Base-by-base conservation (phyloP, 1,284 basidiomycete species). In the Boletus holoroseus region DNA sequence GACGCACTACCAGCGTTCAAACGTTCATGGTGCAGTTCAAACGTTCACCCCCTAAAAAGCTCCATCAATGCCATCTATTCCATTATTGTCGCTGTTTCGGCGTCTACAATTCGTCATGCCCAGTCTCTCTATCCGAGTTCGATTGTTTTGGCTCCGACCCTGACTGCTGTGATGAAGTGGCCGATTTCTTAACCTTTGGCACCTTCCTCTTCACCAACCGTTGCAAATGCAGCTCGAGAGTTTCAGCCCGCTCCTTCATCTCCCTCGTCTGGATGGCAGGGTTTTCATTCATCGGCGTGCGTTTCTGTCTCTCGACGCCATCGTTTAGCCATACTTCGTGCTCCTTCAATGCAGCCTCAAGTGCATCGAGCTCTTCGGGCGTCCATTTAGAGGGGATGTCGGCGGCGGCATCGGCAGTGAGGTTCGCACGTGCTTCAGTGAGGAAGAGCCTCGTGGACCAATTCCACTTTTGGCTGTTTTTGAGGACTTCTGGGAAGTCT, bases 361-460 rank as follows among this genome's bases (percentile, higher is more conserved):
- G 79, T 5, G 64, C 73, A 50, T 85, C 82, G 27, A 95, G 74
- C 67, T 95, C 94, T n/a, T 84, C 85, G 26, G 74, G 65, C 2
- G 91, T 92, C 79, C 85, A 94, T 62, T 85, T 86, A 2, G 86
- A 83, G 1, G 82, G 81, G 8, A 81, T 68, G 16, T 77, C 82
- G 1, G 74, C 71, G 20, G 73, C 72, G 13, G 72, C 69, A 58
- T 87, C 85, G 4, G 70, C 70, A 5, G 83, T 84, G 55, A 91
- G 69, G 67, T 89, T 94, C 55, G 77, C 66, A 7, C 76, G 73
- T 13, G 94, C 94, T 53, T 93, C 87, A 0, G 76, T 72, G 34
- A 96, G 75, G 81, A 97, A 98, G 18, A 85, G 67, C 12, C 85
- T 80, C 3, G 87, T 82, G 62, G 76, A 78, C 82, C 83, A 89